Percentiles rank a stretch among this genome's conserved stretches.
These are phyloP conservation scores for Penicillium simplicissimum DNA, from an alignment of 495 filamentous ascomycete species.

Conservation along the genomic window DNA sequence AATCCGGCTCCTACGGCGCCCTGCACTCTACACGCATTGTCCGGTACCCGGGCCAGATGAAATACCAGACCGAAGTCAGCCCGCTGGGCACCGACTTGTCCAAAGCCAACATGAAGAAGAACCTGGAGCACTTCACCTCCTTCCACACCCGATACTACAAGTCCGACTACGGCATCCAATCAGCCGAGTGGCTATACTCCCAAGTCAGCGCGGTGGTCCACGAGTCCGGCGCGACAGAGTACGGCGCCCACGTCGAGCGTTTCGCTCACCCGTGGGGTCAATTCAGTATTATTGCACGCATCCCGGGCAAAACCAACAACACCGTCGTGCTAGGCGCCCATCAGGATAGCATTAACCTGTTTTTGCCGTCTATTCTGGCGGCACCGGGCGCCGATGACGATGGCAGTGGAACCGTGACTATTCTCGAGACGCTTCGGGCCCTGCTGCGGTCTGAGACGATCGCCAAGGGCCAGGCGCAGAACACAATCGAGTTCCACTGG, in stretches of 20 bases:
- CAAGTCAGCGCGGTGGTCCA: conserved; percentile 73
- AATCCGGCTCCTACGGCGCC: conserved; percentile 36
- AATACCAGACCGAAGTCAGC: conserved; percentile 63
- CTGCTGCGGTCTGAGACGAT: conserved; percentile 58
- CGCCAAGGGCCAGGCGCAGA: conserved; percentile 53
- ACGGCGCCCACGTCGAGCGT: conserved; percentile 66
- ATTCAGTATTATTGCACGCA: conserved; percentile 86
- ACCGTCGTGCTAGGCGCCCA: conserved; percentile 79
- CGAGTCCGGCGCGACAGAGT: conserved; percentile 64
- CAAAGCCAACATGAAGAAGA: conserved; percentile 73
- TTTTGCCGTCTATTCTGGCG: conserved; percentile 78
- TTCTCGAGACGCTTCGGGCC: conserved; percentile 67
- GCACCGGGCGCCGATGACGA: conserved; percentile 78
- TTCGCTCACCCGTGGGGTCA: conserved; percentile 91
- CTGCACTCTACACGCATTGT: conserved; percentile 34
- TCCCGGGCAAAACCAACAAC: conserved; percentile 82
- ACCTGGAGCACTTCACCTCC: conserved; percentile 75
- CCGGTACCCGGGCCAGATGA: conserved; percentile 67
- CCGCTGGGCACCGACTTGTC: conserved; percentile 67
- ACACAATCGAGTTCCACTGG: conserved; percentile 96
- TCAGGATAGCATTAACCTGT: conserved; percentile 88
- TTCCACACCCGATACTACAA: conserved; percentile 92
- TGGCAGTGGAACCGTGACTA: conserved; percentile 76
- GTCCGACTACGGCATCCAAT: conserved; percentile 80
- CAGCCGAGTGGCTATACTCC: conserved; percentile 81